These are phyloP conservation scores for Populus tomentosa DNA, from an alignment of 441 rosid species.

Conservation along the genomic window DNA sequence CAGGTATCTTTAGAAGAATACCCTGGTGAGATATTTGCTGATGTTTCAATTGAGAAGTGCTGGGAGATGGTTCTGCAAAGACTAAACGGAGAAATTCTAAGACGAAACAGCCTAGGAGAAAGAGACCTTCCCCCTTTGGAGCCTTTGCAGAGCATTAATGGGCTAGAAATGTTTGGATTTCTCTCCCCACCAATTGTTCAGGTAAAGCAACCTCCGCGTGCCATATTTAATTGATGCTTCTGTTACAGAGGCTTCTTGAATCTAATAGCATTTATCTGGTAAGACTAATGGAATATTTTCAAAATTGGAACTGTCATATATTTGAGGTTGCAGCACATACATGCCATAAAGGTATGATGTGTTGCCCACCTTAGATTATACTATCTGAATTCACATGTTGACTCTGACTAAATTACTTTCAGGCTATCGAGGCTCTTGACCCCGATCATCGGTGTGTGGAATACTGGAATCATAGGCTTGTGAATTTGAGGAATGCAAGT, in stretches of 20 bases:
- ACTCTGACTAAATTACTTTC: slow-evolving; percentile 9
- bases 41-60: slow-evolving; percentile 68
- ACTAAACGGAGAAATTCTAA: slow-evolving; percentile 50
- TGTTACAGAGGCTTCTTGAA: neutral
- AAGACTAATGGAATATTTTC: neutral
- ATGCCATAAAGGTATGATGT: neutral
- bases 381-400: neutral
- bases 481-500: neutral
- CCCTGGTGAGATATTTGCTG: slow-evolving; percentile 52
- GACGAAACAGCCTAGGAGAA: slow-evolving; percentile 38
- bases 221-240: neutral
- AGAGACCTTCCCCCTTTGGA: slow-evolving; percentile 30
- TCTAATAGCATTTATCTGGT: neutral
- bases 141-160: slow-evolving; percentile 44
- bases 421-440: slow-evolving; percentile 88
- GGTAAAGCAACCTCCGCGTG: slow-evolving; percentile 35
- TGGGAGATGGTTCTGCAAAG: slow-evolving; percentile 77
- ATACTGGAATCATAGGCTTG: slow-evolving; percentile 61
- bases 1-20: slow-evolving; percentile 78
- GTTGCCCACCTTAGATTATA: neutral
- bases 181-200: slow-evolving; percentile 50
- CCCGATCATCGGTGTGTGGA: slow-evolving; percentile 58
- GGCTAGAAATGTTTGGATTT: slow-evolving; percentile 87
- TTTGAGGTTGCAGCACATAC: neutral
- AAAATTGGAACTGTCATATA: neutral